Evolutionary conservation across 352 stramenopile species (phyloP).

Genomic region (Nothophytophthora sp.): DNA sequence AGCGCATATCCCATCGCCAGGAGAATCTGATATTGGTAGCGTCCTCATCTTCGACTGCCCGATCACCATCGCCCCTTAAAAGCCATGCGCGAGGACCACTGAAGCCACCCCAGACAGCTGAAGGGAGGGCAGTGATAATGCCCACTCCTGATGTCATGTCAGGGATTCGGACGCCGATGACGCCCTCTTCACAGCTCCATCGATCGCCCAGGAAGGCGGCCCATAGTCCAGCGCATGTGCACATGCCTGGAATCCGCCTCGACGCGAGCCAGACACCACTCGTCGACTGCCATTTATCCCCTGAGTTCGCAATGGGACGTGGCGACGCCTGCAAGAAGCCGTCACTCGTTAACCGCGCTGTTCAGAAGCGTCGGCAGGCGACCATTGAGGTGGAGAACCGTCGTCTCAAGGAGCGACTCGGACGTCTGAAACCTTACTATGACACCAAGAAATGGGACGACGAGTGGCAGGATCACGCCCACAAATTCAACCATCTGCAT

Average conservation of each 20-base stretch:
- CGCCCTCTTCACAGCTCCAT: slow-evolving; percentile 3
- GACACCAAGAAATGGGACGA: slow-evolving; percentile 73
- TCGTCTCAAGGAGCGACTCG: slow-evolving; percentile 51
- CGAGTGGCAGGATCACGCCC: slow-evolving; percentile 59
- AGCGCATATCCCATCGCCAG: slow-evolving; percentile 64
- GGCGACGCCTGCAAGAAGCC: slow-evolving; percentile 75
- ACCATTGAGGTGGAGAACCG: slow-evolving; percentile 70
- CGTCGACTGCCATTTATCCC: slow-evolving; percentile 75
- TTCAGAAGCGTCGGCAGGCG: slow-evolving; percentile 51
- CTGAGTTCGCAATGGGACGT: slow-evolving; percentile 52
- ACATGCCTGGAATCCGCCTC: slow-evolving; percentile 73
- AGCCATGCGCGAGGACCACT: not conserved
- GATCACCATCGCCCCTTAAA: not conserved
- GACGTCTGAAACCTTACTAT: slow-evolving; percentile 65
- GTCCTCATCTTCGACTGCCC: slow-evolving; percentile 15
- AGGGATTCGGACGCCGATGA: slow-evolving; percentile 9
- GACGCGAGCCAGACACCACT: slow-evolving; percentile 69
- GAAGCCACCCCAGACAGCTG: slow-evolving; percentile 1
- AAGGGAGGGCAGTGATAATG: slow-evolving; percentile 5
- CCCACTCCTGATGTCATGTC: not conserved
- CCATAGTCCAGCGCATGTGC: slow-evolving; percentile 52
- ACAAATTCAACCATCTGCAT: slow-evolving; percentile 64
- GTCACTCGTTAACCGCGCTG: slow-evolving; percentile 58
- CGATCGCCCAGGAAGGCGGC: slow-evolving; percentile 23
- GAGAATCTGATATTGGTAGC: slow-evolving; percentile 59